Conservation (phyloP, 306 rosid genomes). For the Phaseolus lunatus region DNA sequence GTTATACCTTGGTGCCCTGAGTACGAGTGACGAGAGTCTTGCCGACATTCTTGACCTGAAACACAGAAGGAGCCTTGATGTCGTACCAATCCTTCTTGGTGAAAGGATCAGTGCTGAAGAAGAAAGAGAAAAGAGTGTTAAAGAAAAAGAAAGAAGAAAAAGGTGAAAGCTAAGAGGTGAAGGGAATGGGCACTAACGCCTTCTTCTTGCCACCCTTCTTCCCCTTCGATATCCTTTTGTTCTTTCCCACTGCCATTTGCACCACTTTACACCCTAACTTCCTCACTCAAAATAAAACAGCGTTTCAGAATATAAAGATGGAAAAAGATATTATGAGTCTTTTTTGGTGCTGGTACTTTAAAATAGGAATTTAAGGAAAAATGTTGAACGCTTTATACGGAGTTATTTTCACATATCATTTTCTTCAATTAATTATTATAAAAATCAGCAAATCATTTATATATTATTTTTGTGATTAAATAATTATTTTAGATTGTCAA, state of each 20-base stretch:
- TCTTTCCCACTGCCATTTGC: conserved; percentile 96
- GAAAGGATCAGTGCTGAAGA: conserved; percentile 82
- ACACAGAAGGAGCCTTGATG: conserved; percentile 84
- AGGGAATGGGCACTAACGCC: conserved; percentile 55
- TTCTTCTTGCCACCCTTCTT: conserved; percentile 99
- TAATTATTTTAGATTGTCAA: too few relatives aligned
- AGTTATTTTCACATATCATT: too few relatives aligned
- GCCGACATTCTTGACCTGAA: conserved; percentile 74
- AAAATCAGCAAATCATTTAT: too few relatives aligned
- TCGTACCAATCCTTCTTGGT: conserved; percentile 98
- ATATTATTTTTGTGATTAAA: too few relatives aligned
- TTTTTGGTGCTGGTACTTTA: too few relatives aligned
- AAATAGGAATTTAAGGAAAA: too few relatives aligned
- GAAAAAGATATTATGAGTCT: too few relatives aligned
- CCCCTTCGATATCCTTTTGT: conserved; percentile 93
- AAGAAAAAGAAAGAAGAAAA: neutral
- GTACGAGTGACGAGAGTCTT: conserved; percentile 92
- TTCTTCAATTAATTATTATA: too few relatives aligned
- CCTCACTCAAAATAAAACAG: too few relatives aligned
- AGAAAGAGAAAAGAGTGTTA: neutral
- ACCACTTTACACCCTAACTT: too few relatives aligned
- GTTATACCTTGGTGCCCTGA: conserved; percentile 89
- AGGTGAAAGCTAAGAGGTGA: neutral
- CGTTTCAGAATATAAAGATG: too few relatives aligned
- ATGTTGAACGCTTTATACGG: too few relatives aligned